phyloP scores from a whole-genome alignment of 306 rosid genomes.

The Boehmeria nivea region DNA sequence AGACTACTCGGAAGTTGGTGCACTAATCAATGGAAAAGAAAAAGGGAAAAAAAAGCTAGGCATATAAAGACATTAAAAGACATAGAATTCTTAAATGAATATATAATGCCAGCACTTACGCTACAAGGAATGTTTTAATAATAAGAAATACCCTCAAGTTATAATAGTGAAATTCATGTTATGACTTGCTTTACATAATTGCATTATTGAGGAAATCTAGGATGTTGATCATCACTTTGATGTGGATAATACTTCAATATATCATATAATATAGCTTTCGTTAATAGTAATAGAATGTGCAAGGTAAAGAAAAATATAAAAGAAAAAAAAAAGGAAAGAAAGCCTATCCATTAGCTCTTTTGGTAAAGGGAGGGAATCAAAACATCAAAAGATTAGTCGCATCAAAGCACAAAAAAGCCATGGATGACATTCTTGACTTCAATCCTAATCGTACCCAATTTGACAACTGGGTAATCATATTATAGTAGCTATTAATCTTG shows the following conservation, averaged over 20 bases:
- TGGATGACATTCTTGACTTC: no score
- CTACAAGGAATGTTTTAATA: not conserved
- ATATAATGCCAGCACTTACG: not conserved
- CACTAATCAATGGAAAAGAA: conserved; percentile 26
- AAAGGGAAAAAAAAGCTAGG: conserved; percentile 14
- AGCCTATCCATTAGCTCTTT: not conserved
- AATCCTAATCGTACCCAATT: no score
- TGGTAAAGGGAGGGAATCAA: no score
- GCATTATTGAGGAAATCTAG: conserved; percentile 17
- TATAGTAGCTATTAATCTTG: no score
- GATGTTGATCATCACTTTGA: conserved; percentile 26
- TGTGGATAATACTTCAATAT: conserved; percentile 23
- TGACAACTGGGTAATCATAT: no score
- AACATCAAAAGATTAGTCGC: no score
- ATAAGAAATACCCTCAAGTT: not conserved
- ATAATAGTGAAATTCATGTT: not conserved
- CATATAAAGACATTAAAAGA: conserved; percentile 12
- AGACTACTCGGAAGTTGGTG: conserved; percentile 59
- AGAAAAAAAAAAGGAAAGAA: no score
- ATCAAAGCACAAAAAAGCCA: no score
- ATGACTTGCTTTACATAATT: not conserved
- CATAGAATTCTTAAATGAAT: conserved; percentile 1
- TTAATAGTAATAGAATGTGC: not conserved
- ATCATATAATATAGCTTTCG: not conserved
- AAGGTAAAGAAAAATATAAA: no score